A percentile compares a stretch with the other conserved stretches of the same genome.
phyloP scores from a whole-genome alignment of 2,329 filamentous ascomycete species.

The Verticillium klebahnii region DNA sequence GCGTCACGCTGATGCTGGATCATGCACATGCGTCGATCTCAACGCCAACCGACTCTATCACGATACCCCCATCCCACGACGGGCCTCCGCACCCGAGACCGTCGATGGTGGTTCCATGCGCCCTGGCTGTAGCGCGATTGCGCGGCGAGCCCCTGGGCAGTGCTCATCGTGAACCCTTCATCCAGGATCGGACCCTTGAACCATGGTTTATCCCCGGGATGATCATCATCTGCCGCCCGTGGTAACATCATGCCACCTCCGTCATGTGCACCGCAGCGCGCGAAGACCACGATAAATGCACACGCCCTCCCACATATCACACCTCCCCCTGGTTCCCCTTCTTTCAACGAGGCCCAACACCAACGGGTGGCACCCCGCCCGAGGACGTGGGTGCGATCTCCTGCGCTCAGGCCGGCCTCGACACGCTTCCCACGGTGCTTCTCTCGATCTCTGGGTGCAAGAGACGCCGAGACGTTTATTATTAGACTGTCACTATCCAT shows the following conservation, averaged over 20 bases:
- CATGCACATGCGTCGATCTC: not conserved
- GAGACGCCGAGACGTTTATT: constrained; percentile 16
- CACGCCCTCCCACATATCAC: not conserved
- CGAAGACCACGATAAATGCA: not conserved
- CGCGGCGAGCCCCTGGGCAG: not conserved
- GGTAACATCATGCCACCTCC: not conserved
- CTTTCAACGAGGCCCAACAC: not conserved
- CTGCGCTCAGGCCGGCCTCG: not conserved
- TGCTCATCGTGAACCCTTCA: not conserved
- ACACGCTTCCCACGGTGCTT: not conserved
- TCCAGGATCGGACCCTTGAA: not conserved
- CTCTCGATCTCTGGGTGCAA: not conserved
- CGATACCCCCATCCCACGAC: not conserved
- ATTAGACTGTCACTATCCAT: constrained; percentile 18
- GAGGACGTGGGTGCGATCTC: not conserved
- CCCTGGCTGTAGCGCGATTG: not conserved
- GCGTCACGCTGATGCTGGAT: constrained; percentile 9
- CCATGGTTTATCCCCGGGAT: not conserved
- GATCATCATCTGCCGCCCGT: not conserved
- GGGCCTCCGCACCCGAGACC: not conserved
- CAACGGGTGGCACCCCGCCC: not conserved
- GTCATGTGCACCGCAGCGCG: not conserved
- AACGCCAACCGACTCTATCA: not conserved
- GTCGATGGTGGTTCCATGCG: not conserved
- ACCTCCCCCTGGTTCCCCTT: not conserved